These are phyloP conservation scores for Candida mesenterica DNA, from an alignment of 1,139 yeast species.

Conservation along the genomic window DNA sequence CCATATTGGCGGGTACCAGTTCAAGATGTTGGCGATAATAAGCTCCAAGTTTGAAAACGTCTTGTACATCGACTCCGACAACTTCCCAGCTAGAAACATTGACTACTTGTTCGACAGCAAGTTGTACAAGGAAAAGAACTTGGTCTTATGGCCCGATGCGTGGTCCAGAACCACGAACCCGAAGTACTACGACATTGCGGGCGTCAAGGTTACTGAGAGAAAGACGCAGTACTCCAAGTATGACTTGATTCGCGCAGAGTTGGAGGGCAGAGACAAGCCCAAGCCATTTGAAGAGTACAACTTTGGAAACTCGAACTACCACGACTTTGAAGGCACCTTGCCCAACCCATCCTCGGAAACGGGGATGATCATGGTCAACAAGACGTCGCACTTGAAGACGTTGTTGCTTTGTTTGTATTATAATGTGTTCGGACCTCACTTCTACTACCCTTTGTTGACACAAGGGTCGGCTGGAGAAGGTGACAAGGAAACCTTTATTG, in stretches of 20 bases:
- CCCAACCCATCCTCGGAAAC: constrained; percentile 67
- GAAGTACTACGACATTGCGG: constrained; percentile 44
- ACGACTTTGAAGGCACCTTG: constrained; percentile 55
- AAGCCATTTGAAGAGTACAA: constrained; percentile 32
- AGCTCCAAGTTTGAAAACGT: constrained; percentile 59
- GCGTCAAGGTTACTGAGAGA: constrained; percentile 35
- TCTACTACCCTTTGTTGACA: constrained; percentile 58
- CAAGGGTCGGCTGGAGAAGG: constrained; percentile 76
- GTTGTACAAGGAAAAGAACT: constrained; percentile 39
- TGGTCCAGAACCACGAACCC: constrained; percentile 53
- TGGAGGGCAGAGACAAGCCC: constrained; percentile 18
- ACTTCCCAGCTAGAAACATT: constrained; percentile 55
- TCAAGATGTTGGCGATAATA: constrained; percentile 59
- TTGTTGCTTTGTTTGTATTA: constrained; percentile 55
- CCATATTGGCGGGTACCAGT: constrained; percentile 57
- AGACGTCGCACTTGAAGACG: constrained; percentile 49
- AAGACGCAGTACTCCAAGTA: constrained; percentile 35
- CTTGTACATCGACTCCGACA: constrained; percentile 66
- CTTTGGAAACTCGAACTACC: constrained; percentile 41
- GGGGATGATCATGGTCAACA: constrained; percentile 60
- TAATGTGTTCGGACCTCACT: constrained; percentile 58
- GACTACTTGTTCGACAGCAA: constrained; percentile 48
- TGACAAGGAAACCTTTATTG: constrained; percentile 66
- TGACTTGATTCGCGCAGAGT: constrained; percentile 27
- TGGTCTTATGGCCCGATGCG: constrained; percentile 53